Evolutionary conservation across 257 asterid genomes (phyloP).

Genomic region (Solanum arcanum): DNA sequence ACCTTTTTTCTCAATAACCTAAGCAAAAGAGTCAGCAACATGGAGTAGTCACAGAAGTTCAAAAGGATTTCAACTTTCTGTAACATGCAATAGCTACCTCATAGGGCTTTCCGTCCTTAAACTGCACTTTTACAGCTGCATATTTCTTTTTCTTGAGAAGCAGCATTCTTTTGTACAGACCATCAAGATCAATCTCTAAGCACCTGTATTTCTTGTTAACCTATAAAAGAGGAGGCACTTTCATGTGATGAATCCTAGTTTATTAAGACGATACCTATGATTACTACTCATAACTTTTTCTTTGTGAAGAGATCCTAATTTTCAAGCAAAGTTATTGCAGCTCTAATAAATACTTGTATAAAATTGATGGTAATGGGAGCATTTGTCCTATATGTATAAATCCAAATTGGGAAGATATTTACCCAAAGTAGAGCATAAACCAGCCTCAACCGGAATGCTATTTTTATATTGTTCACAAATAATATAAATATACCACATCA

Average conservation of each 20-base stretch:
- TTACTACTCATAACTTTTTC: not conserved
- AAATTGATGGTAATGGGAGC: not conserved
- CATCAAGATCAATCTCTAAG: constrained; percentile 97
- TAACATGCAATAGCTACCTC: constrained; percentile 48
- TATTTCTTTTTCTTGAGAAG: constrained; percentile 97
- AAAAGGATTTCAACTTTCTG: not conserved
- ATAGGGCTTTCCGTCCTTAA: constrained; percentile 56
- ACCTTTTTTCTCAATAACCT: constrained; percentile 93
- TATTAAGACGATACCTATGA: not conserved
- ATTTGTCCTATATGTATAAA: not conserved
- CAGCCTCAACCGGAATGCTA: not conserved
- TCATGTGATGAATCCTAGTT: not conserved
- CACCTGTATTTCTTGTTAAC: constrained; percentile 93
- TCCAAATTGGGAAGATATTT: not conserved
- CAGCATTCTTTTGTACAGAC: constrained; percentile 91
- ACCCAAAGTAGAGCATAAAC: not conserved
- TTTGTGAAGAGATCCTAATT: not conserved
- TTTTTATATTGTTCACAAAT: not conserved
- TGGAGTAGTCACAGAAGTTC: not conserved
- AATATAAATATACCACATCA: not conserved
- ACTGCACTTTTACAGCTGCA: constrained; percentile 88
- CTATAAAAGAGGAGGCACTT: constrained; percentile 21
- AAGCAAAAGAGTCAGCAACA: not conserved
- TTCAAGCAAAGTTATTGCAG: not conserved
- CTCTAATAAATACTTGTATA: not conserved